phyloP scores from a whole-genome alignment of 495 filamentous ascomycete genomes.

The Tuber calosporum region DNA sequence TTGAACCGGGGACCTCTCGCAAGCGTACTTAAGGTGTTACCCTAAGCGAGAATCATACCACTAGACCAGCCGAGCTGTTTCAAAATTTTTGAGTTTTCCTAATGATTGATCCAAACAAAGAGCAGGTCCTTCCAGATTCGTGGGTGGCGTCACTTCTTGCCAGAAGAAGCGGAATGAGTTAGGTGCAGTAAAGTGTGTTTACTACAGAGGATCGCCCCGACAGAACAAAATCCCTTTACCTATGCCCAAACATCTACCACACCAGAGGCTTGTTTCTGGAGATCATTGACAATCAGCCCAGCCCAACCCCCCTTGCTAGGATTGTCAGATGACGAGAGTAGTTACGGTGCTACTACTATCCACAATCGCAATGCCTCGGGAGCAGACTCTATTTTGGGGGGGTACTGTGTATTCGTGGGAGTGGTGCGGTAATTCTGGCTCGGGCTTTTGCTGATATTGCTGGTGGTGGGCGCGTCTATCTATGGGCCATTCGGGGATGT shows the following conservation, averaged over 20 bases:
- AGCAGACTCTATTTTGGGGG: too few relatives aligned
- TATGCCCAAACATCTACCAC: too few relatives aligned
- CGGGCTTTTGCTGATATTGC: neutral
- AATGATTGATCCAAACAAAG: neutral
- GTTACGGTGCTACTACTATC: too few relatives aligned
- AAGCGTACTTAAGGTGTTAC: constrained; percentile 25
- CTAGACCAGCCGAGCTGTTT: constrained; percentile 31
- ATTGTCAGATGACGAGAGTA: neutral
- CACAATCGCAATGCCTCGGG: too few relatives aligned
- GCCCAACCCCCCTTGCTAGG: neutral
- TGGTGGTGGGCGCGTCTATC: neutral
- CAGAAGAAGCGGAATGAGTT: neutral
- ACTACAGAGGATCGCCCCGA: neutral
- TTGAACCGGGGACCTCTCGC: constrained; percentile 37
- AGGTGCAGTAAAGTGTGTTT: neutral
- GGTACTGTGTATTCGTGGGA: neutral
- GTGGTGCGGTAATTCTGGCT: neutral
- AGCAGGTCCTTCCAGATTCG: neutral
- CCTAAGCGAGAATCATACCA: constrained; percentile 38
- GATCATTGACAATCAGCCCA: neutral
- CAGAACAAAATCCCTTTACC: neutral
- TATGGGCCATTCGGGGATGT: neutral
- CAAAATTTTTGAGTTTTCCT: neutral
- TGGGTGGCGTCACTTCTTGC: neutral
- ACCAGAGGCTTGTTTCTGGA: neutral